Percentiles rank a stretch among this genome's conserved stretches.
These are phyloP conservation scores for Aspergillus alliaceus DNA, from an alignment of 2,329 filamentous ascomycete genomes.

Conservation along the genomic window DNA sequence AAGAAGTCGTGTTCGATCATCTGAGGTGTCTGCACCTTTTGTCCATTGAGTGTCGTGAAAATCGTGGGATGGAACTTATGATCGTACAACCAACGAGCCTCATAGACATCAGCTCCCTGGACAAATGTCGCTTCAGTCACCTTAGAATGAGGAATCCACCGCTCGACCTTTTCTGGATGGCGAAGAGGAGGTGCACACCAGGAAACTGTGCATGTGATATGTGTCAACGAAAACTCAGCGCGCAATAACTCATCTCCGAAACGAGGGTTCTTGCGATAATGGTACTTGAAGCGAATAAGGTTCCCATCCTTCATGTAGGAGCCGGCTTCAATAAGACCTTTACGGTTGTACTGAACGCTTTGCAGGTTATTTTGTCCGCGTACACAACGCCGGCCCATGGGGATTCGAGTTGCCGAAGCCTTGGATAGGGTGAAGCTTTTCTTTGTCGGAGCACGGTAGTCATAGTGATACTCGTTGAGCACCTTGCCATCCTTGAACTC, in stretches of 20 bases:
- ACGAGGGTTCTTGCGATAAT: conserved; percentile 55
- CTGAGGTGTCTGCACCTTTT: conserved; percentile 52
- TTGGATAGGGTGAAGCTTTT: conserved; percentile 26
- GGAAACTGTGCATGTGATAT: conserved; percentile 55
- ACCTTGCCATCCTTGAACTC: conserved; percentile 47
- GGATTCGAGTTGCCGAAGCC: conserved; percentile 36
- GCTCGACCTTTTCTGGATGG: conserved; percentile 52
- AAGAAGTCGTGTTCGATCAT: conserved; percentile 54
- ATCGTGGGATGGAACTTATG: conserved; percentile 52
- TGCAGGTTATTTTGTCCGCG: conserved; percentile 47
- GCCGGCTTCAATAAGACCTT: conserved; percentile 54
- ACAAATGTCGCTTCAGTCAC: conserved; percentile 57
- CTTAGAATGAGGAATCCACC: conserved; percentile 57
- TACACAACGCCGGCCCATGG: conserved; percentile 49
- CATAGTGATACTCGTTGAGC: conserved; percentile 52
- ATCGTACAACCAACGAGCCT: conserved; percentile 51
- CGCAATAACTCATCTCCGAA: conserved; percentile 58
- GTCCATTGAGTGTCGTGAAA: conserved; percentile 51
- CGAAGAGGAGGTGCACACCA: conserved; percentile 55
- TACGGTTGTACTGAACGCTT: conserved; percentile 53
- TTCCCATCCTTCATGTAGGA: conserved; percentile 56
- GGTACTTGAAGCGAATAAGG: conserved; percentile 54
- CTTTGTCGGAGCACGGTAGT: conserved; percentile 35
- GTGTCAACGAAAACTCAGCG: conserved; percentile 55
- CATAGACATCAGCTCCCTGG: conserved; percentile 53